Percentiles rank a stretch among this genome's conserved stretches.
Evolutionary conservation across 495 filamentous ascomycete genomes (phyloP).

Genomic region (Annulohypoxylon stygium): DNA sequence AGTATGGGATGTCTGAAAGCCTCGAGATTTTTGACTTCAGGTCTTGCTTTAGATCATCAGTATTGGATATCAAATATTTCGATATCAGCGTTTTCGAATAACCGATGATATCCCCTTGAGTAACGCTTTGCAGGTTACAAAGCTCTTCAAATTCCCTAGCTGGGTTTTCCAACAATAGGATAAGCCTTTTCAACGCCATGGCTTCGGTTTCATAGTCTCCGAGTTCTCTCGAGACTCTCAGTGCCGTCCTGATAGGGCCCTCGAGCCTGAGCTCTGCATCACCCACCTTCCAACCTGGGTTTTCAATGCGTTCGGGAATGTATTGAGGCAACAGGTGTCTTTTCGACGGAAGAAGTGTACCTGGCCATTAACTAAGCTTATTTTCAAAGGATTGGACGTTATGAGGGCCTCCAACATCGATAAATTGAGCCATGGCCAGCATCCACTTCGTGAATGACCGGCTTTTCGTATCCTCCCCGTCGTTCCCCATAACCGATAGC

Average conservation of each 20-base stretch:
- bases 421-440: constrained; percentile 13
- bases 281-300: constrained; percentile 19
- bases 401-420: not conserved
- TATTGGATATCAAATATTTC: constrained; percentile 25
- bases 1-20: not conserved
- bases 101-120: constrained; percentile 26
- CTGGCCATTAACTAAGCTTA: not conserved
- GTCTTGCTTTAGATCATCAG: not conserved
- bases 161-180: constrained; percentile 16
- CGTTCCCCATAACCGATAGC: constrained; percentile 21
- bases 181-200: constrained; percentile 10
- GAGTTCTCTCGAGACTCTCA: constrained; percentile 12
- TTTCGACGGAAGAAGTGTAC: not conserved
- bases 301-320: constrained; percentile 11
- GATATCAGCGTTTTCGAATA: constrained; percentile 26
- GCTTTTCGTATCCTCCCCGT: constrained; percentile 22
- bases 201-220: constrained; percentile 28
- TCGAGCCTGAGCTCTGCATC: not conserved
- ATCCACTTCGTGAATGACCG: constrained; percentile 32
- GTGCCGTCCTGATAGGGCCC: not conserved
- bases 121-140: constrained; percentile 19
- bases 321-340: constrained; percentile 17
- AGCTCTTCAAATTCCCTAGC: constrained; percentile 25
- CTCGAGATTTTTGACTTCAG: constrained; percentile 18
- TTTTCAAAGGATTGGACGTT: not conserved